Conservation (phyloP, 78 protist genomes). For the Reticulomyxa filosa region DNA sequence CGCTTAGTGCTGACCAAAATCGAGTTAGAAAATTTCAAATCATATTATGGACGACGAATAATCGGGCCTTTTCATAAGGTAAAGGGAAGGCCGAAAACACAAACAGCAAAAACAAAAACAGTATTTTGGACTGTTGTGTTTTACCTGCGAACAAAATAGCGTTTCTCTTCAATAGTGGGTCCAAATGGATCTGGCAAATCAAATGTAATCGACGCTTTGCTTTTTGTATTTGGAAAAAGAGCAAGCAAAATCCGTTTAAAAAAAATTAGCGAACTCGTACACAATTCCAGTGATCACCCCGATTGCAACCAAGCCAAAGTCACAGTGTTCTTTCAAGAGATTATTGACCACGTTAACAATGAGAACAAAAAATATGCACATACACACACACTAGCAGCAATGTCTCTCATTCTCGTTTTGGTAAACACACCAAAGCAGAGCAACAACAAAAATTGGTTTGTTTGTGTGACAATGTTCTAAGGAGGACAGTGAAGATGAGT, state of each 20-base stretch:
- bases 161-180: conserved; percentile 88
- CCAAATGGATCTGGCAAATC: conserved; percentile 99
- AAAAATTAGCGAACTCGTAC: conserved; percentile 81
- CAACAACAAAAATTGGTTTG: too few species aligned
- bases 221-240: conserved; percentile 90
- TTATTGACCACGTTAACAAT: conserved; percentile 35
- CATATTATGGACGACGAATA: conserved; percentile 58
- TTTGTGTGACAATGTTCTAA: too few species aligned
- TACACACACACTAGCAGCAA: neutral
- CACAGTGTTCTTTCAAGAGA: conserved; percentile 67
- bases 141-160: conserved; percentile 9
- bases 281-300: conserved; percentile 51
- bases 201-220: conserved; percentile 95
- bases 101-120: too few species aligned
- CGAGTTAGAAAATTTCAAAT: conserved; percentile 86
- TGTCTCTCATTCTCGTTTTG: too few species aligned
- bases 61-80: conserved; percentile 91
- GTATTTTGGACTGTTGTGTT: too few species aligned
- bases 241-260: conserved; percentile 74
- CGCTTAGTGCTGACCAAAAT: conserved; percentile 67
- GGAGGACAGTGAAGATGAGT: too few species aligned
- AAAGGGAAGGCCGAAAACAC: neutral
- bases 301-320: conserved; percentile 51
- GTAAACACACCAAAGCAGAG: too few species aligned
- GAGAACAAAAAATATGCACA: neutral